Conservation (phyloP, 1,139 yeast species). For the Candida sp. region DNA sequence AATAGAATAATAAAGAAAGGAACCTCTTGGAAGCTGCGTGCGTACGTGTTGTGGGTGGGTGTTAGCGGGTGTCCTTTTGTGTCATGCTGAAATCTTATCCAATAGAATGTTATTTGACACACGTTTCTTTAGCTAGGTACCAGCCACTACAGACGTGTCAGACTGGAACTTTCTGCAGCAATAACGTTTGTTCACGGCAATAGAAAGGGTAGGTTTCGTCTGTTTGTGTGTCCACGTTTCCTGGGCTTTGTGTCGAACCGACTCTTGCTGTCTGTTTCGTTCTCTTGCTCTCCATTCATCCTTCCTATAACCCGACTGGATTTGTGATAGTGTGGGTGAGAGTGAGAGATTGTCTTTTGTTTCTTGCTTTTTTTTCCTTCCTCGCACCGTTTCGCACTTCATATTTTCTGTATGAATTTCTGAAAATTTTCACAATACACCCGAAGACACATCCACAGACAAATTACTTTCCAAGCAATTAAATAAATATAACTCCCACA, state of each 20-base stretch:
- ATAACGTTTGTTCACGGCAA: no score
- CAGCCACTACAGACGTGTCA: not conserved
- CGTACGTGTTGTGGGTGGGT: no score
- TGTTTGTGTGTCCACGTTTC: not conserved
- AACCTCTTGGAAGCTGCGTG: no score
- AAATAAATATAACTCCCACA: not conserved
- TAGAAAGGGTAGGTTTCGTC: not conserved
- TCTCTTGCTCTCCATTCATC: no score
- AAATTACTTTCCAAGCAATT: not conserved
- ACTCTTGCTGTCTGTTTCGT: no score
- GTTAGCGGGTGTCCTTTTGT: no score
- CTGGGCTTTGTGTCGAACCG: not conserved
- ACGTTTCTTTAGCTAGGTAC: no score
- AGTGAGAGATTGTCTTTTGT: not conserved
- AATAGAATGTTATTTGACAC: no score
- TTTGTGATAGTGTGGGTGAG: no score
- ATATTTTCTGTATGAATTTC: not conserved
- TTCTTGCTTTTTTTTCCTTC: not conserved
- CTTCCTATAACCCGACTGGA: no score
- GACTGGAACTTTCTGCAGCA: not conserved
- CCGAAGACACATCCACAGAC: not conserved
- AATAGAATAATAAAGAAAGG: not conserved
- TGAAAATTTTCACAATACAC: constrained; percentile 1
- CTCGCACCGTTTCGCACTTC: not conserved
- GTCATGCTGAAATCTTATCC: no score